Evolutionary conservation across 192 early-diverging fungal species (phyloP), one percentile per base, ranked within the genome.

Genomic region (Coemansia sp.): DNA sequence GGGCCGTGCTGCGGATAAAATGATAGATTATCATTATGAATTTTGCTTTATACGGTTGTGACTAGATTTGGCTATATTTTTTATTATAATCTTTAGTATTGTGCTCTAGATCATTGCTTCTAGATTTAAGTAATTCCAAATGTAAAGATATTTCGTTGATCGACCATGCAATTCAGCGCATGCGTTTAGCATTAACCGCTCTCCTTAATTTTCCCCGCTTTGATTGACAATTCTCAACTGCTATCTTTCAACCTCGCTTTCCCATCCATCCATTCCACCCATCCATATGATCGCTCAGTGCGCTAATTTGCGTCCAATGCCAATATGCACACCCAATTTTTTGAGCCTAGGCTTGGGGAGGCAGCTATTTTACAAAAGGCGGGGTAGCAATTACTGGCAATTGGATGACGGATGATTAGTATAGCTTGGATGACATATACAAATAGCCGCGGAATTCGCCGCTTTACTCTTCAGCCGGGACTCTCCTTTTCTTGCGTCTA

Each of bases 1-100:
- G 75, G 14, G 75, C 75, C 5, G 62, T 78, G 3, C 44, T 78
- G 38, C 75, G 69, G 10, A 58, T 71, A 33, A 78, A 65, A 50
- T 78, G 65, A 50, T 50, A 9, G 35, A 5, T 40, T 40, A 40
- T 11, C 35, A 40, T 5, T 40, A n/a, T n/a, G n/a, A n/a, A n/a
- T n/a, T n/a, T n/a, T n/a, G n/a, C n/a, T n/a, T n/a, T n/a, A n/a
- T n/a, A n/a, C n/a, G n/a, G n/a, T 40, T 40, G 35, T 40, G 43
- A 21, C 43, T 44, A 44, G 43, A 44, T 19, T 44, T 44, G 43
- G 16, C 43, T 44, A 19, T 44, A 44, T n/a, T 31, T 6, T 31
- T 31, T n/a, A n/a, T n/a, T n/a, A n/a, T n/a, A n/a, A n/a, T n/a
- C n/a, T n/a, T n/a, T 40, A 16, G 35, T 16, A 40, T 16, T 40